Base-by-base conservation (phyloP, 2,329 filamentous ascomycete genomes). In the Scedosporium boydii region DNA sequence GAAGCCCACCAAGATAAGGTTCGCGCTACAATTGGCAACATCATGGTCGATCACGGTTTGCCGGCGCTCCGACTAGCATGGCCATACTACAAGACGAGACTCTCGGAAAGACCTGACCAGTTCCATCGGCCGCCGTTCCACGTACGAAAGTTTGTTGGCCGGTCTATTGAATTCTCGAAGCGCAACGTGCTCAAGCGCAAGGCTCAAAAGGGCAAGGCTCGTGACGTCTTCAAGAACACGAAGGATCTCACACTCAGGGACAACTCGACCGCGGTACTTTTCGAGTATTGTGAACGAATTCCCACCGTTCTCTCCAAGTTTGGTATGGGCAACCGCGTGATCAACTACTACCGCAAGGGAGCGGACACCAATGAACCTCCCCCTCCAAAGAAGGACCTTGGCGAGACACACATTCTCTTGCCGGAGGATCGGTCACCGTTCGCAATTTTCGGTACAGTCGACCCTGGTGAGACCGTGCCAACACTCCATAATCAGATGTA, bases 1-100 rank as follows among this genome's bases (percentile, higher is more conserved):
- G 92, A 96, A 74, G 98, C 97, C 70, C 93, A 96, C 70, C 91
- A 96, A 76, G 92, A 91, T 80, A 98, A 96, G 75, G 90, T 99
- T 65, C 87, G 95, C 67, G 95, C 92, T 60, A 96, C 91, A 1
- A 84, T 99, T 64, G 91, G 92, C 56, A 93, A 93, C 70, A 86
- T 96, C 65, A 87, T 89, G n/a, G 87, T 99, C 51, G 95, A 99
- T 73, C 95, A 99, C 76, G 93, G 90, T 73, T 81, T 96, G 80
- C 93, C 95, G 16, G 95, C 95, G 10, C 80, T 93, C 70, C 93
- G 93, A 70, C 78, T 99, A 48, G 90, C 96, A 65, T 98, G 91
- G 85, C 95, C 95, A 46, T 98, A 96, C 79, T 99, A 98, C 78
- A 91, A 90, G 70, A 91, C 95, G 62, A 91, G 89, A 70, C 80